Conservation (phyloP, 108 stramenopile genomes). For the Chaetoceros tenuissimus region DNA sequence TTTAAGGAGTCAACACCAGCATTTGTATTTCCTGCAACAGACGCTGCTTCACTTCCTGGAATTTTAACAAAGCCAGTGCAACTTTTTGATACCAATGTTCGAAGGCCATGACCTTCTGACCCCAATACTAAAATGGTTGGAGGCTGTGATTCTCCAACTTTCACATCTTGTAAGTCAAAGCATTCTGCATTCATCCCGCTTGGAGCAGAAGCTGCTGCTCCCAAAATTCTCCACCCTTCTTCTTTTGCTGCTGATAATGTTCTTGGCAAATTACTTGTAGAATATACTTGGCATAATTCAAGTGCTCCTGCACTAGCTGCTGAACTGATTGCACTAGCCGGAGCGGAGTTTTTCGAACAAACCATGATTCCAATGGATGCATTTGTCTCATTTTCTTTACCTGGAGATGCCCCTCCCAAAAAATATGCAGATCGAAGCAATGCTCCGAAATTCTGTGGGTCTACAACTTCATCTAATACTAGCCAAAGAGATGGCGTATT, state of each 20-base stretch:
- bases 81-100: conserved; percentile 73
- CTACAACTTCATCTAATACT: conserved; percentile 86
- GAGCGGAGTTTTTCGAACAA: conserved; percentile 85
- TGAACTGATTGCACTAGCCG: conserved; percentile 67
- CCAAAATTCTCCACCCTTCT: conserved; percentile 89
- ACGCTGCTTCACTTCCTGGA: conserved; percentile 31
- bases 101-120: conserved; percentile 89
- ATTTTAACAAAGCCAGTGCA: conserved; percentile 90
- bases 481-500: conserved; percentile 54
- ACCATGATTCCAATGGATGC: conserved; percentile 53
- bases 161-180: conserved; percentile 40
- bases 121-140: conserved; percentile 95
- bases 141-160: conserved; percentile 13
- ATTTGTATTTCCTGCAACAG: conserved; percentile 10
- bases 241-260: conserved; percentile 59
- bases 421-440: conserved; percentile 75
- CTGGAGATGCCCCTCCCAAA: conserved; percentile 33
- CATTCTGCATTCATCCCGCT: conserved; percentile 11
- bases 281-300: conserved; percentile 62
- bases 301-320: conserved; percentile 84
- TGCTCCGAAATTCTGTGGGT: conserved; percentile 92
- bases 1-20: conserved; percentile 91
- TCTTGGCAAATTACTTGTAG: conserved; percentile 72
- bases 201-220: conserved; percentile 58
- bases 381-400: not conserved